Evolutionary conservation across 805 yeast genomes (phyloP).

Genomic region (Kazachstania kunashirensis): DNA sequence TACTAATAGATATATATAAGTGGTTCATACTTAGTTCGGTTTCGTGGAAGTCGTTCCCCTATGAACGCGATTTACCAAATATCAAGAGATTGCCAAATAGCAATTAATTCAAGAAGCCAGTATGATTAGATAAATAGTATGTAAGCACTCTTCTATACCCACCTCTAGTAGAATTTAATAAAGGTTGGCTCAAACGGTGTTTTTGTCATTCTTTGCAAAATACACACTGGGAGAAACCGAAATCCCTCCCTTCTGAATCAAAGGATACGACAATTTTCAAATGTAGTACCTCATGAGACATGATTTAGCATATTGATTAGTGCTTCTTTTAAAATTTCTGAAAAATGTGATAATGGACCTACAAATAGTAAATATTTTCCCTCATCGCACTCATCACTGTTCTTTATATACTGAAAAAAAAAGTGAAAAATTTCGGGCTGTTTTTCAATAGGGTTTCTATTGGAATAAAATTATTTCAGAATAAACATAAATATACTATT

Average conservation of each 20-base stretch:
- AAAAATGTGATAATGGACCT: not conserved
- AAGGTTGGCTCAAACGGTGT: conserved; percentile 25
- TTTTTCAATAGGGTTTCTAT: too few relatives aligned
- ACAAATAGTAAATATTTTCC: not conserved
- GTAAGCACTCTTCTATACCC: conserved; percentile 30
- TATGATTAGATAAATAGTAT: conserved; percentile 5
- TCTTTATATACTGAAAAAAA: too few relatives aligned
- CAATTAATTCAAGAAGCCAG: too few relatives aligned
- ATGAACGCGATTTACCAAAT: too few relatives aligned
- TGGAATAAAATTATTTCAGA: too few relatives aligned
- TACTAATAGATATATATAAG: too few relatives aligned
- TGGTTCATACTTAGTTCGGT: too few relatives aligned
- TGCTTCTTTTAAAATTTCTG: not conserved
- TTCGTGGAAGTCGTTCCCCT: too few relatives aligned
- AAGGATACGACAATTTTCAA: conserved; percentile 1
- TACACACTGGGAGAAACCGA: conserved; percentile 1
- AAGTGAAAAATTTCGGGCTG: too few relatives aligned
- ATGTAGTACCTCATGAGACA: conserved; percentile 1
- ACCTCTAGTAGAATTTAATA: conserved; percentile 14
- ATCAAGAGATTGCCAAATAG: too few relatives aligned
- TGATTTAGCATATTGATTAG: conserved; percentile 2
- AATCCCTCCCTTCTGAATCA: conserved; percentile 2
- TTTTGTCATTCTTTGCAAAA: conserved; percentile 15
- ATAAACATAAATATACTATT: too few relatives aligned
- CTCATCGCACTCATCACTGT: too few relatives aligned